A percentile compares a stretch with the other conserved stretches of the same genome.
Conservation (phyloP, 176 grass and related monocot species). For the Olyra latifolia region DNA sequence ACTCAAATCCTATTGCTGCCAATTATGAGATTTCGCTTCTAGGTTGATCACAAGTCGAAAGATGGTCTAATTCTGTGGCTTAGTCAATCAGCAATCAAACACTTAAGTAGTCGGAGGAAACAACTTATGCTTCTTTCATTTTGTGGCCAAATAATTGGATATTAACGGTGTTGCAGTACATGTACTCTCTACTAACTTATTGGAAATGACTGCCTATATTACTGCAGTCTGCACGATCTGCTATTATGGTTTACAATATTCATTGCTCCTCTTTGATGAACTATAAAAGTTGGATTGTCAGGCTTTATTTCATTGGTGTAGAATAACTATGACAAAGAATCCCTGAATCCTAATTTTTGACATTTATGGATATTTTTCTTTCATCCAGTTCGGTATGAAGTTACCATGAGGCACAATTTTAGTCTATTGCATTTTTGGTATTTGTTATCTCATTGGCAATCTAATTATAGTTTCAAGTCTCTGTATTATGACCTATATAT, state of each 20-base stretch:
- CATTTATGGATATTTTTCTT: not conserved
- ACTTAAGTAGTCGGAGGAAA: not conserved
- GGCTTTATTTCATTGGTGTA: not conserved
- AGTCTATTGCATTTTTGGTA: not conserved
- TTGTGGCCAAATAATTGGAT: not conserved
- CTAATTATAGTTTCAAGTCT: not conserved
- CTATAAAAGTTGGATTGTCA: not conserved
- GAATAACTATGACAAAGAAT: not conserved
- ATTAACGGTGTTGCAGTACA: not conserved
- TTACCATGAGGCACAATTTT: not conserved
- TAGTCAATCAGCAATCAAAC: not conserved
- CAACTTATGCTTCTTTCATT: constrained; percentile 5
- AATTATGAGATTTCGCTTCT: constrained; percentile 7
- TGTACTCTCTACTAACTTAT: not conserved
- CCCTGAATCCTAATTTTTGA: not conserved
- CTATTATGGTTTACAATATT: not conserved
- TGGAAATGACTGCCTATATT: not conserved
- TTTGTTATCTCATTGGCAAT: not conserved
- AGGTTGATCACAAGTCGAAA: not conserved
- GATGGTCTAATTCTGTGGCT: not conserved
- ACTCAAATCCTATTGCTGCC: not conserved
- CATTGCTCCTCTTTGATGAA: not conserved
- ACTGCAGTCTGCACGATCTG: not conserved
- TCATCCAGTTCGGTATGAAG: not conserved
- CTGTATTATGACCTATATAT: not conserved